Base-by-base conservation (phyloP, 2,329 filamentous ascomycete species). In the Cladosporium sp. region DNA sequence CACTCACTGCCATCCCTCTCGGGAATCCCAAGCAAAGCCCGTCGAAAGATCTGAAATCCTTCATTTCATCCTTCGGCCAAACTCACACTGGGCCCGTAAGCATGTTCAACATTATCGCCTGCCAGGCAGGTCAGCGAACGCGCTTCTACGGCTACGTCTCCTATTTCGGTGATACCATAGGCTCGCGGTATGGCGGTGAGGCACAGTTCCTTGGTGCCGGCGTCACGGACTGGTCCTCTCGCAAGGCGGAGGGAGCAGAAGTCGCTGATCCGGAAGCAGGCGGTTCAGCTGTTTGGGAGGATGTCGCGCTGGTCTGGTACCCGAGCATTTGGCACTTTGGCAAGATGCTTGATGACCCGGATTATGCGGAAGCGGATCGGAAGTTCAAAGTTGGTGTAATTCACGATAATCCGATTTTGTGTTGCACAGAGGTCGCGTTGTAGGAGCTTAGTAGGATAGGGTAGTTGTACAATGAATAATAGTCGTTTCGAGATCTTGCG, bases 321-420 rank as follows among this genome's bases (percentile, higher is more conserved):
- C 64, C 62, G 32, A 61, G 58, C 52, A 52, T 64, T 20, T 64
- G 64, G 64, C 64, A 66, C 59, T 66, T 66, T 40, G 61, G 48
- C 3, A 65, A 64, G 49, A 35, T 66, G 61, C 36, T 65, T 22
- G 64, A 64, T 60, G 61, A 62, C 57, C 58, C 60, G 36, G 61
- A 54, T 36, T 65, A 66, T 60, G 63, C 63, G 19, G 60, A 55
- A 19, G 64, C 58, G 20, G 64, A 66, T 58, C 35, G 64, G 25
- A 62, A 58, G 49, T 65, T 56, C 51, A 65, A 66, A 56, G 50
- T 60, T 28, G 64, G 64, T 3, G 63, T 60, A 7, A 10, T 66
- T 24, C 58, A 58, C 24, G 62, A 65, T 44, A 65, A 62, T 55
- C 63, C 64, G 42, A 40, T 66, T 20, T 13, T 65, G 20, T 62